Conservation (phyloP, 768 basidiomycete species). For the Lactifluus subvellereus region DNA sequence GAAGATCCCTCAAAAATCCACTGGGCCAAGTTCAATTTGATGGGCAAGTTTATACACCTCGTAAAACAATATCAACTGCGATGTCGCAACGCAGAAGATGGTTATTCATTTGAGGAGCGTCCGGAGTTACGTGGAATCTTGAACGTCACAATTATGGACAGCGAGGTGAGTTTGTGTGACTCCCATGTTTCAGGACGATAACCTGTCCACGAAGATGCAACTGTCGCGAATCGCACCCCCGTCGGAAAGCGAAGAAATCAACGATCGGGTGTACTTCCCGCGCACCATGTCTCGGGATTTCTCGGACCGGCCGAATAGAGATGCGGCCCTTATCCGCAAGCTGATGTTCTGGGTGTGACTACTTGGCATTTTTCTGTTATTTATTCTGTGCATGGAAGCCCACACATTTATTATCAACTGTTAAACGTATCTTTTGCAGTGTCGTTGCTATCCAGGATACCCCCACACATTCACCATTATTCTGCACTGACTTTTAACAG, state of each 20-base stretch:
- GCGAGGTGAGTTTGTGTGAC: conserved; percentile 44
- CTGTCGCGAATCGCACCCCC: conserved; percentile 54
- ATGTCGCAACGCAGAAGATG: conserved; percentile 48
- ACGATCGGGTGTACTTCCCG: conserved; percentile 28
- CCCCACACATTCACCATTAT: conserved; percentile 7
- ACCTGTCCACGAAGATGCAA: conserved; percentile 47
- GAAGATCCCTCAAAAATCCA: conserved; percentile 71
- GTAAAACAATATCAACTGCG: conserved; percentile 75
- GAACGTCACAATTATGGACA: conserved; percentile 57
- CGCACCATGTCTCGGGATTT: conserved; percentile 26
- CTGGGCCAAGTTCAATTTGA: conserved; percentile 95
- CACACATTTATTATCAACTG: conserved; percentile 16
- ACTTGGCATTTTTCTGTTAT: conserved; percentile 1
- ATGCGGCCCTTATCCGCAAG: conserved; percentile 30
- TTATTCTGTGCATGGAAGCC: conserved; percentile 3
- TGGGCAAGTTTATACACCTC: conserved; percentile 77
- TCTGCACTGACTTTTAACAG: background rate
- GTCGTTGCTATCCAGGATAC: conserved; percentile 17
- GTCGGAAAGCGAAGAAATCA: conserved; percentile 38
- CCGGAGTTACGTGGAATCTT: conserved; percentile 50
- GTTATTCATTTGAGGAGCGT: conserved; percentile 57
- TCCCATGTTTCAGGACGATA: background rate
- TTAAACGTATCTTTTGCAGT: conserved; percentile 1
- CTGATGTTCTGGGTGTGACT: conserved; percentile 29
- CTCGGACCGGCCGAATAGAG: conserved; percentile 25